phyloP scores from a whole-genome alignment of 306 rosid species.

The Astragalus glycyphyllos region DNA sequence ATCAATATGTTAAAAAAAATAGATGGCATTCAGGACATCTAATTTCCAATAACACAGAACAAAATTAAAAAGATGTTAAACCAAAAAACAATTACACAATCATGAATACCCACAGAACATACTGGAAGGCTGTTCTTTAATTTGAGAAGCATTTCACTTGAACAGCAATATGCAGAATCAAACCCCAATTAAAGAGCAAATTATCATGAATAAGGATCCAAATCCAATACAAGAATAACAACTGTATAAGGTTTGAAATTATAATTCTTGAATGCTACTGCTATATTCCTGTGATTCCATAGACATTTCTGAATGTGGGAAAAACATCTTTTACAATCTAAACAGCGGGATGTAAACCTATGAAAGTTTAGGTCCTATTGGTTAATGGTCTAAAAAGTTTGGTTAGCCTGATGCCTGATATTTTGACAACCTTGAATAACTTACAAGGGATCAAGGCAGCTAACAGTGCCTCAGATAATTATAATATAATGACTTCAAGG shows the following conservation, averaged over 20 bases:
- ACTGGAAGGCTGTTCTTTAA: neutral
- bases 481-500: slow-evolving; percentile 7
- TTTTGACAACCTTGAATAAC: slow-evolving; percentile 19
- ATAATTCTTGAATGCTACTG: neutral
- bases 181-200: slow-evolving; percentile 10
- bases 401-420: slow-evolving; percentile 8
- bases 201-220: neutral
- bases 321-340: slow-evolving; percentile 7
- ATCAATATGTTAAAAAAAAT: slow-evolving; percentile 7
- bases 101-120: neutral
- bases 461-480: neutral
- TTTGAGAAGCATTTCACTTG: slow-evolving; percentile 15
- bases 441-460: neutral
- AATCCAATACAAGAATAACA: neutral
- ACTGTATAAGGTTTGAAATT: slow-evolving; percentile 4
- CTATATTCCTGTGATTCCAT: neutral
- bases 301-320: neutral
- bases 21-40: neutral
- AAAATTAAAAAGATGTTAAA: slow-evolving; percentile 1
- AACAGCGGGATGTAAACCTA: slow-evolving; percentile 17
- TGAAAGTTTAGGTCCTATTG: slow-evolving; percentile 8
- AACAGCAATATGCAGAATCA: neutral
- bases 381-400: slow-evolving; percentile 7
- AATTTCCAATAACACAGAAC: slow-evolving; percentile 14
- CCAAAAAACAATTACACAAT: slow-evolving; percentile 28